Percentiles rank a stretch among this genome's conserved stretches.
Conservation (phyloP, 805 yeast species). For the Dipodascus geniculatus region DNA sequence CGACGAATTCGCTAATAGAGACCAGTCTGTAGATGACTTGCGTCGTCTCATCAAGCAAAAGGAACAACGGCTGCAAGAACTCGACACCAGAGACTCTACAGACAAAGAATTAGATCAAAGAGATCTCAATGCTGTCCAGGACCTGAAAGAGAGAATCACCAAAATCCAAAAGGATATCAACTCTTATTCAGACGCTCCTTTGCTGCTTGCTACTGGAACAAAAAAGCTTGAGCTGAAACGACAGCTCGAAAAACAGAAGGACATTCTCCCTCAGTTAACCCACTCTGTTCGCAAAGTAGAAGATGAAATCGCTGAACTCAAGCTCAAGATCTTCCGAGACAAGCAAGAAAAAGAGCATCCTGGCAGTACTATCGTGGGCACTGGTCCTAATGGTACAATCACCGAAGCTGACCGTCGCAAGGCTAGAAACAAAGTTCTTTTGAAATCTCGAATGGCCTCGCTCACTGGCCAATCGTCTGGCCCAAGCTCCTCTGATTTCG, state of each 20-base stretch:
- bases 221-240: conserved; percentile 39
- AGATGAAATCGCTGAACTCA: conserved; percentile 53
- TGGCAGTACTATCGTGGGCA: conserved; percentile 56
- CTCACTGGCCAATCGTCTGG: conserved; percentile 64
- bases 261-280: conserved; percentile 61
- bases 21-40: conserved; percentile 33
- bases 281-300: conserved; percentile 52
- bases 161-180: conserved; percentile 30
- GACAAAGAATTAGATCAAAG: conserved; percentile 27
- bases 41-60: conserved; percentile 55
- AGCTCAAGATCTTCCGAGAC: conserved; percentile 49
- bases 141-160: conserved; percentile 48
- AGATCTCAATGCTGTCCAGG: conserved; percentile 46
- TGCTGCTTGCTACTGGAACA: conserved; percentile 17
- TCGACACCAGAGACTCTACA: conserved; percentile 48
- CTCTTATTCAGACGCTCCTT: conserved; percentile 13
- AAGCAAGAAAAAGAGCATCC: conserved; percentile 54
- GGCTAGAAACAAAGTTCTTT: conserved; percentile 65
- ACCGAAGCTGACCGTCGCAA: conserved; percentile 76
- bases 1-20: conserved; percentile 58
- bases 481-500: conserved; percentile 33
- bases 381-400: conserved; percentile 78
- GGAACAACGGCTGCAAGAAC: conserved; percentile 54
- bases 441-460: conserved; percentile 85
- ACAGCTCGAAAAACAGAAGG: conserved; percentile 53